Evolutionary conservation across 1,284 basidiomycete genomes (phyloP), one percentile per base, ranked within the genome.

Genomic region (Bondarzewia mesenterica): DNA sequence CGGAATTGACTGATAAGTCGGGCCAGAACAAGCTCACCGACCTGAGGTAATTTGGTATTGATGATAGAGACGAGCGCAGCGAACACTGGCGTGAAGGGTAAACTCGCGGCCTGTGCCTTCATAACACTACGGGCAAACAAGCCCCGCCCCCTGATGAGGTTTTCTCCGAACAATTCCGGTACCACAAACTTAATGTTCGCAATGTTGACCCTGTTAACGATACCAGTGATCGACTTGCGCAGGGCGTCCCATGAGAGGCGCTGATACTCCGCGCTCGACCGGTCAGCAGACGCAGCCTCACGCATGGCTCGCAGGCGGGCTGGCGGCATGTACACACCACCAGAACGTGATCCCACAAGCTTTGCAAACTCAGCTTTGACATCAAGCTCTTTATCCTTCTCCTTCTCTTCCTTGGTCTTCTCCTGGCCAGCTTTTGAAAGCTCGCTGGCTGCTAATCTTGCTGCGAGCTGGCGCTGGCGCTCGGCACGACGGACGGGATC

Each of bases 31-130:
- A 99, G 67, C 68, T 99, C 96, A 44, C 95, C 96, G 22, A 98
- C 87, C 66, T 93, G 90, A 6, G 95, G 96, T 27, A 99, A 74
- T 66, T 99, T 99, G 49, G 94, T 93, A 66, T 99, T 99, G 74
- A 99, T 80, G 63, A 99, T 91, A 0, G 92, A 82, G 42, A 96
- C 89, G 29, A 99, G 75, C 0, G 92, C 88, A 6, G 96, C 93
- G 63, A 99, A 99, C 21, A 99, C 91, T 3, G 96, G 94, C 0
- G 96, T 98, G 63, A 96, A 99, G 0, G 95, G 93, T 53, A 99
- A 82, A 68, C 95, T 99, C 4, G 94, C 82, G 0, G 93, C 79
- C 65, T 99, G 96, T 4, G 95, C 95, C 60, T 96, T 93, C 94
- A 99, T 99, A 58, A 99, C 80, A 52, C 93, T 95, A 54, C 95